phyloP scores from a whole-genome alignment of 2,329 filamentous ascomycete genomes.

The Xenoacremonium recifei region DNA sequence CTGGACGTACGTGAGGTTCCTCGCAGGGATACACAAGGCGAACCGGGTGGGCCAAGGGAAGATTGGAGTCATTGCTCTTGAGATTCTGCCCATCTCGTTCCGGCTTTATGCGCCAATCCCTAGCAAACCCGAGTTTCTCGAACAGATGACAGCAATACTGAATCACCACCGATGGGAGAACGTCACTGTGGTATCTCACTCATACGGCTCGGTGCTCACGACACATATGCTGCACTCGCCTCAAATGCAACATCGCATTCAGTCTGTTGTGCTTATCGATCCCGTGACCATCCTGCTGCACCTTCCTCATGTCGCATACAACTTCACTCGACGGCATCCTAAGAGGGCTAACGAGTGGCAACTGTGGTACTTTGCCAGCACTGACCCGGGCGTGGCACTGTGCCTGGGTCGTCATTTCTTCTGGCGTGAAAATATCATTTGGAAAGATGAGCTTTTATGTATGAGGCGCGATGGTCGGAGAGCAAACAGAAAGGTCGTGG shows the following conservation, averaged over 20 bases:
- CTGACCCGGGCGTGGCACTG: conserved; percentile 64
- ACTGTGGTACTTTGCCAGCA: conserved; percentile 68
- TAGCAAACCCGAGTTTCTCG: conserved; percentile 50
- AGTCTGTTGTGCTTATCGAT: conserved; percentile 49
- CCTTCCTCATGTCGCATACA: conserved; percentile 68
- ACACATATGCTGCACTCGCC: conserved; percentile 58
- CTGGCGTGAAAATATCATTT: conserved; percentile 69
- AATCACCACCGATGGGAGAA: conserved; percentile 54
- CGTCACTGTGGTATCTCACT: conserved; percentile 61
- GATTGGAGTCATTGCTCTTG: conserved; percentile 63
- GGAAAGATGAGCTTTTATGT: conserved; percentile 61
- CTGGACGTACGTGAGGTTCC: conserved; percentile 58
- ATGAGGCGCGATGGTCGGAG: conserved; percentile 14
- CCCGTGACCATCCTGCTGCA: conserved; percentile 68
- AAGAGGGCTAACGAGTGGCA: conserved; percentile 65
- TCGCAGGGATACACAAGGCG: conserved; percentile 47
- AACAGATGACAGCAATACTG: conserved; percentile 56
- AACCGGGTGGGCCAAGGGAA: conserved; percentile 32
- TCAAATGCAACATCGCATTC: conserved; percentile 48
- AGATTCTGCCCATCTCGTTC: conserved; percentile 65
- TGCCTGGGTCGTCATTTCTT: conserved; percentile 67
- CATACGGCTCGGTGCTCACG: conserved; percentile 62
- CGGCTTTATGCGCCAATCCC: conserved; percentile 57
- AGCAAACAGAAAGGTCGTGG: conserved; percentile 44
- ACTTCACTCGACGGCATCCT: conserved; percentile 59